Base-by-base conservation (phyloP, 1,284 basidiomycete genomes). In the Rhodotorula sp. region DNA sequence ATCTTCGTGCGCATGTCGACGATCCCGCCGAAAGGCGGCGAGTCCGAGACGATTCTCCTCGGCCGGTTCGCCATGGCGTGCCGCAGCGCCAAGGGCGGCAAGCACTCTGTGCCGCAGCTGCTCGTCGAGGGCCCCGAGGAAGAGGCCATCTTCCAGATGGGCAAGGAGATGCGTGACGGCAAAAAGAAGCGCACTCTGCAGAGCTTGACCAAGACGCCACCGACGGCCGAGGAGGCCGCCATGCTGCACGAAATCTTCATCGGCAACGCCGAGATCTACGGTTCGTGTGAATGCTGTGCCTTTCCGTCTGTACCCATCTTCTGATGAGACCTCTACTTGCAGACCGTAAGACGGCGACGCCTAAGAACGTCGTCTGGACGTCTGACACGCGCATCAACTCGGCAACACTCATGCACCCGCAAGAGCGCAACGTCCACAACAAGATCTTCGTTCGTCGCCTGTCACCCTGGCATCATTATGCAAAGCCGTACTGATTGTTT, bases 41-140 rank as follows among this genome's bases (percentile, higher is more conserved):
- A 70, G 16, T 65, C 70, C 45, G 58, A 59, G 45, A 80, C 81
- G 50, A 80, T 80, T 66, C 69, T 82, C n/a, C 77, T 81, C 17
- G 81, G 81, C 4, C 68, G 80, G 23, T 82, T 82, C 74, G 81
- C 81, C 41, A 81, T 82, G 81, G 81, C 80, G 3, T 76, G 79
- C 7, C 68, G 81, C 14, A 78, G 78, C 4, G 50, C 57, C 23
- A 77, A 76, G 7, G 78, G 77, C 2, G 73, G 73, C 19, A 78
- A 79, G 56, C 78, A 79, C 55, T 50, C 63, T 41, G 79, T 81
- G 12, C 74, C 81, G 1, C 69, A 78, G 12, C 71, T 82, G 14
- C 46, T 72, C 14, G 67, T 80, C 41, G 75, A 77, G 25, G 78
- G 77, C 4, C 73, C 74, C 3, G 80, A 77, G 10, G 81, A 81